Percentiles rank a stretch among this genome's conserved stretches.
phyloP scores from a whole-genome alignment of 495 filamentous ascomycete genomes.

The Penicillium desertorum region DNA sequence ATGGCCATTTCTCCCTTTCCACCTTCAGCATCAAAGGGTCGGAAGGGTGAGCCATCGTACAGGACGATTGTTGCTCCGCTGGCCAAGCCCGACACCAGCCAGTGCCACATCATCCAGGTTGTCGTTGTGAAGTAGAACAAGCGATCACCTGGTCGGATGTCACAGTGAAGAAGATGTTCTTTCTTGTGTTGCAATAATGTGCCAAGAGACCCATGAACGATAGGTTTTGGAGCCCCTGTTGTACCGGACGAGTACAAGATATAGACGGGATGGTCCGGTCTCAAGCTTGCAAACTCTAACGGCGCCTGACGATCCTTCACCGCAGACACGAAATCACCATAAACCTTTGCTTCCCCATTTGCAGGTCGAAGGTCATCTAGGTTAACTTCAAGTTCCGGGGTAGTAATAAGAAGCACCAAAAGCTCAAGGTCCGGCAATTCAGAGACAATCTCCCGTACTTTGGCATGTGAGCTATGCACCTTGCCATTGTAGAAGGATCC shows the following conservation, averaged over 20 bases:
- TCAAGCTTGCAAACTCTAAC: conserved; percentile 69
- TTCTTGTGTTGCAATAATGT: conserved; percentile 94
- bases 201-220: conserved; percentile 84
- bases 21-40: conserved; percentile 52
- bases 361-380: conserved; percentile 46
- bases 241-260: conserved; percentile 87
- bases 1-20: conserved; percentile 65
- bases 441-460: conserved; percentile 68
- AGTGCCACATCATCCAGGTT: conserved; percentile 99
- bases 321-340: conserved; percentile 49
- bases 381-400: conserved; percentile 48
- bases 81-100: conserved; percentile 80
- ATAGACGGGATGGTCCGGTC: conserved; percentile 82
- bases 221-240: conserved; percentile 88
- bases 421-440: conserved; percentile 61
- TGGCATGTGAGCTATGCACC: conserved; percentile 66
- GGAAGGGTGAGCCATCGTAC: conserved; percentile 88
- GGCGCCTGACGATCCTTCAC: conserved; percentile 44
- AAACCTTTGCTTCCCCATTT: conserved; percentile 52
- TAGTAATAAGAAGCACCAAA: conserved; percentile 68
- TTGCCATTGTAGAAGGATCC: conserved; percentile 87
- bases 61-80: conserved; percentile 77
- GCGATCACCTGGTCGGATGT: conserved; percentile 62
- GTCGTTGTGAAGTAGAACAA: conserved; percentile 87
- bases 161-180: conserved; percentile 81